Percentiles rank a stretch among this genome's conserved stretches.
These are phyloP conservation scores for Cutaneotrichosporon daszewskae DNA, from an alignment of 1,284 basidiomycete genomes.

Conservation along the genomic window DNA sequence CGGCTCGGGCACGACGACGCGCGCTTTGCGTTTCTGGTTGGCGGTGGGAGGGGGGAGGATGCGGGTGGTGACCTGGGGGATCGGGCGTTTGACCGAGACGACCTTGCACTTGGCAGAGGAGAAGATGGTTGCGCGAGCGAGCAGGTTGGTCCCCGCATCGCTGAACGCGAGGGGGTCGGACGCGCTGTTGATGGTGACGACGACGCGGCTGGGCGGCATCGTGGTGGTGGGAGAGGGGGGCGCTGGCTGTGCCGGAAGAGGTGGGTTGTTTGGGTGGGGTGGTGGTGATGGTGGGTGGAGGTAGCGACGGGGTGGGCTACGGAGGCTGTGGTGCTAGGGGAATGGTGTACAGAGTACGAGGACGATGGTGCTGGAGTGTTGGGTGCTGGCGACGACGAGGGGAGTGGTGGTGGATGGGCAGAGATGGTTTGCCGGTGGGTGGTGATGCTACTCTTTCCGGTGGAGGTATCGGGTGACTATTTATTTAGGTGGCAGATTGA, in stretches of 20 bases:
- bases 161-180: no score
- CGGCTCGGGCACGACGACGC: conserved; percentile 4
- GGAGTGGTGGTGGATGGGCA: no score
- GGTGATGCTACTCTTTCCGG: no score
- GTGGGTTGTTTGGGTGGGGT: background rate
- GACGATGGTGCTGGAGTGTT: background rate
- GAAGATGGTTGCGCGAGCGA: no score
- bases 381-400: background rate
- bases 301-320: no score
- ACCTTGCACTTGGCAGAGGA: no score
- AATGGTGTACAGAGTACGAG: no score
- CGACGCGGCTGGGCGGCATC: background rate
- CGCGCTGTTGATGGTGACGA: background rate
- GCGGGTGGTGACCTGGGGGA: background rate
- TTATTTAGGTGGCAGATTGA: no score
- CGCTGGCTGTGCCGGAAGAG: background rate
- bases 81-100: background rate
- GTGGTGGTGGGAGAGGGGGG: background rate
- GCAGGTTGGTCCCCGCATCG: no score
- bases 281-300: background rate
- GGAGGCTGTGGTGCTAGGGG: no score
- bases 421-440: no score
- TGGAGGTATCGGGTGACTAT: no score
- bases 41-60: background rate
- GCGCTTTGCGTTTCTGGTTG: conserved; percentile 14